Evolutionary conservation across 2,329 filamentous ascomycete species (phyloP), one percentile per base, ranked within the genome.

Genomic region (Trichoderma sp.): DNA sequence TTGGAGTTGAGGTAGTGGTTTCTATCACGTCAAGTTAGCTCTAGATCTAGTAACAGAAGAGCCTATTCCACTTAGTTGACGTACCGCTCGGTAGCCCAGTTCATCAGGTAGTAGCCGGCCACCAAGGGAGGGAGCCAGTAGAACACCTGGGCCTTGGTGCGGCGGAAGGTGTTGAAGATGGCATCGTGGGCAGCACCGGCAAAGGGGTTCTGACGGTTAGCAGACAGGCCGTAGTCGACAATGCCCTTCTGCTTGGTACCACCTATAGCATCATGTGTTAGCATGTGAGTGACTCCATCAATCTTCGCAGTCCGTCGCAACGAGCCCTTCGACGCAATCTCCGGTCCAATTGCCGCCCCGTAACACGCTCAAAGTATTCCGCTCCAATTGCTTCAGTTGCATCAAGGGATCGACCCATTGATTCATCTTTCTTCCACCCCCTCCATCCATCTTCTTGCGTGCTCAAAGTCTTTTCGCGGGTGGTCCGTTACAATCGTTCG

Each of bases 121-220:
- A 95, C 75, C 74, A 97, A 83, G 45, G 94, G 91, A 69, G 95
- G 92, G 29, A 90, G 86, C 81, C 94, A 89, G 87, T 94, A 99
- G 74, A 98, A 89, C 74, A 97, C 89, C 86, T 98, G 95, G 74
- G 86, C 81, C 79, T 89, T 90, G 82, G 91, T 92, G 76, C 95
- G 89, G 81, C 95, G 90, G 87, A 91, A 96, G 75, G 89, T 90
- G 88, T 99, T 99, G 90, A 98, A 98, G 84, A 98, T 83, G 77
- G 94, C 94, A 73, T 90, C 91, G 80, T 94, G 83, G 72, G 86
- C 81, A 69, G 90, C 84, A 75, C 92, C 92, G 71, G 93, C 93
- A 73, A 97, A 86, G 71, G 93, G 92, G 77, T 92, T 90, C 84
- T 97, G 94, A 79, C 92, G 90, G 87, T 99, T 98, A 73, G 91